These are phyloP conservation scores for Casaregolazyma suthepensis DNA, from an alignment of 1,139 yeast genomes.

Conservation along the genomic window DNA sequence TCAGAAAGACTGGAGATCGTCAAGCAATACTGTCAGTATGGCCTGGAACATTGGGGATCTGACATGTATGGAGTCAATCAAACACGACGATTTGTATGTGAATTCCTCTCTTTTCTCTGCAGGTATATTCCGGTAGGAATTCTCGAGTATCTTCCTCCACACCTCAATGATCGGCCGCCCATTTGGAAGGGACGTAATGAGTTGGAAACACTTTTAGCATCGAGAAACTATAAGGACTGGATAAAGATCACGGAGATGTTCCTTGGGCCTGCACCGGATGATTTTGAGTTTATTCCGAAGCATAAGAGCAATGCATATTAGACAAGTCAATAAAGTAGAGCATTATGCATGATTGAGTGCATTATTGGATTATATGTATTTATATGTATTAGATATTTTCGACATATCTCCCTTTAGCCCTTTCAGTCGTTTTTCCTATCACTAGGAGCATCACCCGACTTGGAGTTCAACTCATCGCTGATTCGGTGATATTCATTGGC, in stretches of 20 bases:
- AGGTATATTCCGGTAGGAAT: conserved; percentile 93
- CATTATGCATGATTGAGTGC: not conserved
- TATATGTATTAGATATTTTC: conserved; percentile 1
- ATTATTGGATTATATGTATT: not conserved
- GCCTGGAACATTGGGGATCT: conserved; percentile 96
- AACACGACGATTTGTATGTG: conserved; percentile 89
- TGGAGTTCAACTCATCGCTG: conserved; percentile 35
- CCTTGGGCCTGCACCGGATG: conserved; percentile 73
- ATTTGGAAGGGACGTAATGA: conserved; percentile 93
- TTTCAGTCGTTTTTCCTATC: conserved; percentile 30
- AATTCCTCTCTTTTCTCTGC: conserved; percentile 88
- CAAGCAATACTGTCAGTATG: conserved; percentile 63
- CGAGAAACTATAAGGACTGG: conserved; percentile 88
- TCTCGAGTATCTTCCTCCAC: conserved; percentile 81
- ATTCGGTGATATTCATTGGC: conserved; percentile 56
- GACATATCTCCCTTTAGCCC: not conserved
- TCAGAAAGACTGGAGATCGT: conserved; percentile 77
- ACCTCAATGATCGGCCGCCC: conserved; percentile 89
- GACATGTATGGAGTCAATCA: conserved; percentile 90
- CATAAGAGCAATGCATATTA: conserved; percentile 86
- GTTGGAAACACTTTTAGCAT: conserved; percentile 80
- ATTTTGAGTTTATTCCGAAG: conserved; percentile 79
- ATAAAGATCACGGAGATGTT: conserved; percentile 95
- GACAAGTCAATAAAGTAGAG: not conserved
- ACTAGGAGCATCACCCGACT: conserved; percentile 20